phyloP scores from a whole-genome alignment of 192 early-diverging fungal species.

The Backusella westeae region DNA sequence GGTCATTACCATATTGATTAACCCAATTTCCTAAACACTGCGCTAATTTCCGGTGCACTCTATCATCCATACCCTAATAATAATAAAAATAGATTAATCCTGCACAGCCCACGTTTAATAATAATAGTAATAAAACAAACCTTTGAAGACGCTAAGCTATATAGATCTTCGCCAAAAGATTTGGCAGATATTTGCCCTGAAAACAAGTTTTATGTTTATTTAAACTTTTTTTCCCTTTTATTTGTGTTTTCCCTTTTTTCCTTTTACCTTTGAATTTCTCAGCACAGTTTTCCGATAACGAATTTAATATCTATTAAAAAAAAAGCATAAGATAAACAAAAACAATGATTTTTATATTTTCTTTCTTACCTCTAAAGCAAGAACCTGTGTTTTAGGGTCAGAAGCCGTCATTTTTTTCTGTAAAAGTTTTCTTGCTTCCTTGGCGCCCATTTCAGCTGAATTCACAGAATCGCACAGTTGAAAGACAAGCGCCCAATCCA shows the following conservation, averaged over 20 bases:
- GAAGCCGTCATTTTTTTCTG: slow-evolving; percentile 31
- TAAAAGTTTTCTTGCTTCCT: slow-evolving; percentile 40
- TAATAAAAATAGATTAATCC: background rate
- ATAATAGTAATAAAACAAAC: background rate
- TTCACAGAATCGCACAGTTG: slow-evolving; percentile 31
- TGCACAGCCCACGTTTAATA: background rate
- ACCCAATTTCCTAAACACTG: slow-evolving; percentile 32
- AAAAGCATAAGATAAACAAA: background rate
- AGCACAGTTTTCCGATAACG: slow-evolving; percentile 30
- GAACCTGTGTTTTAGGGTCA: slow-evolving; percentile 21
- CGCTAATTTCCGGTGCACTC: slow-evolving; percentile 26
- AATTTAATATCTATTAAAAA: slow-evolving; percentile 23
- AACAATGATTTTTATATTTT: background rate
- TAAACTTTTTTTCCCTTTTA: background rate
- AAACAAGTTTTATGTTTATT: slow-evolving; percentile 3
- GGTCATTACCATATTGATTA: slow-evolving; percentile 18
- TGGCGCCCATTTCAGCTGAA: slow-evolving; percentile 31
- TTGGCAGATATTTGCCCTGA: slow-evolving; percentile 24
- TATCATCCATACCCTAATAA: slow-evolving; percentile 19
- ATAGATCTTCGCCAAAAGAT: slow-evolving; percentile 34
- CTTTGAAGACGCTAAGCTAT: slow-evolving; percentile 23
- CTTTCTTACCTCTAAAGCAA: slow-evolving; percentile 27
- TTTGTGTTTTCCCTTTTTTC: background rate
- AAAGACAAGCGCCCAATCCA: slow-evolving; percentile 36
- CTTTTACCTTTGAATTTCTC: slow-evolving; percentile 8